Conservation (phyloP, 2,329 filamentous ascomycete genomes). For the Fusarium sp. region DNA sequence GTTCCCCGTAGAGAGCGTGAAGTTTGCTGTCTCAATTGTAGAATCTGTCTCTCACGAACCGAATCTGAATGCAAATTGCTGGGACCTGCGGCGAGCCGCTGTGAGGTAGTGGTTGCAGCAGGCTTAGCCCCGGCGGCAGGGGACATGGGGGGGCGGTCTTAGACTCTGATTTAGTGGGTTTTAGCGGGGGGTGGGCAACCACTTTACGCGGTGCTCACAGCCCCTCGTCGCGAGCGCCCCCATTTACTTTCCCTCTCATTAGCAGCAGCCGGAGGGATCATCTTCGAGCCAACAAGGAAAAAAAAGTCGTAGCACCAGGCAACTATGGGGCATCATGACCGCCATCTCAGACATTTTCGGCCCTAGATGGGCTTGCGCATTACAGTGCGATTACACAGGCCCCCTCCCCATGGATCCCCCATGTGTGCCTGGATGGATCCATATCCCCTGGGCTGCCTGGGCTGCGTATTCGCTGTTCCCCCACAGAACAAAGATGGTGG, state of each 20-base stretch:
- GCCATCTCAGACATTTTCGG: slow-evolving; percentile 35
- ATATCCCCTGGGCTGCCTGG: slow-evolving; percentile 25
- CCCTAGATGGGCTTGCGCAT: slow-evolving; percentile 14
- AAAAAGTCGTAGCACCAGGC: slow-evolving; percentile 45
- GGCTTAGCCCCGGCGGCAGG: slow-evolving; percentile 33
- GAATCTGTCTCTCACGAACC: slow-evolving; percentile 1
- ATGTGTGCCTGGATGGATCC: slow-evolving; percentile 27
- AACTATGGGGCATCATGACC: slow-evolving; percentile 45
- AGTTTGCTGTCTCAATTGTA: slow-evolving; percentile 31
- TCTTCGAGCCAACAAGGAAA: slow-evolving; percentile 35
- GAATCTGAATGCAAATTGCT: slow-evolving; percentile 21
- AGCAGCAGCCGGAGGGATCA: slow-evolving; percentile 34
- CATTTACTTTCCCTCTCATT: slow-evolving; percentile 32
- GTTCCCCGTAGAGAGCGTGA: neutral
- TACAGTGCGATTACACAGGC: slow-evolving; percentile 7
- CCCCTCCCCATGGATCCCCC: neutral
- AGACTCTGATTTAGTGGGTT: slow-evolving; percentile 40
- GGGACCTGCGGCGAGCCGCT: slow-evolving; percentile 36
- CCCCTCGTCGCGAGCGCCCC: slow-evolving; percentile 46
- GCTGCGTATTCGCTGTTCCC: slow-evolving; percentile 32
- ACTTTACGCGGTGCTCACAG: slow-evolving; percentile 46
- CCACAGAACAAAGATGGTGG: slow-evolving; percentile 27
- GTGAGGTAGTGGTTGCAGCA: slow-evolving; percentile 35
- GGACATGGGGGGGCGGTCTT: slow-evolving; percentile 25
- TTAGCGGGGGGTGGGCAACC: slow-evolving; percentile 41